Evolutionary conservation across 495 filamentous ascomycete genomes (phyloP).

Genomic region (Lasiosphaeria ovina): DNA sequence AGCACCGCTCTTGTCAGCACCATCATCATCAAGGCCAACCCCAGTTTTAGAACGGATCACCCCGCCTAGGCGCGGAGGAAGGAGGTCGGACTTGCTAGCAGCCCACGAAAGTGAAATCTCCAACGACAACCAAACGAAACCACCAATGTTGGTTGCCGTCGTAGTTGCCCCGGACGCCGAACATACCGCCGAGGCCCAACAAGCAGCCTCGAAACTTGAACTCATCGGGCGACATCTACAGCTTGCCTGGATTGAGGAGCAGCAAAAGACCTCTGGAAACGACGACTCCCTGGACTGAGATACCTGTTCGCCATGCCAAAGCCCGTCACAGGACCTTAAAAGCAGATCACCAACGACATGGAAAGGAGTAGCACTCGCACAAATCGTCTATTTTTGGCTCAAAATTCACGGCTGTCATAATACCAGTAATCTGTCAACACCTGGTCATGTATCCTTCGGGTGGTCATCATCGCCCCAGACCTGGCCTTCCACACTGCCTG

Average conservation of each 20-base stretch:
- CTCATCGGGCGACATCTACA: conserved; percentile 38
- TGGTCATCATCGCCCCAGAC: not conserved
- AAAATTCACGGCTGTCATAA: conserved; percentile 8
- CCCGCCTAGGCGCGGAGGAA: not conserved
- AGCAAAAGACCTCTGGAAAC: not conserved
- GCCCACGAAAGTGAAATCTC: not conserved
- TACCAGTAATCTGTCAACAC: conserved; percentile 13
- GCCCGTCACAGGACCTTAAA: not conserved
- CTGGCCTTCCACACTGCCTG: not conserved
- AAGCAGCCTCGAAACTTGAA: conserved; percentile 35
- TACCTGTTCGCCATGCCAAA: not conserved
- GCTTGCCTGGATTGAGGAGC: conserved; percentile 24
- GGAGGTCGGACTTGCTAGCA: too few relatives aligned
- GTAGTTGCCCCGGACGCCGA: conserved; percentile 30
- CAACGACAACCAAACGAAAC: not conserved
- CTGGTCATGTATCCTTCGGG: conserved; percentile 4
- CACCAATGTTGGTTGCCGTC: conserved; percentile 34
- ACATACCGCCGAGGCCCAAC: conserved; percentile 30
- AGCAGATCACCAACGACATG: not conserved
- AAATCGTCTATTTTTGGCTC: conserved; percentile 8
- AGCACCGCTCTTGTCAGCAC: not conserved
- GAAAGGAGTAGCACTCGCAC: not conserved
- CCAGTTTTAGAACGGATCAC: not conserved
- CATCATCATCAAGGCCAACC: too few relatives aligned
- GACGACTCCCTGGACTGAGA: not conserved